Base-by-base conservation (phyloP, 345 rosid species). In the Ailanthus altissimus region DNA sequence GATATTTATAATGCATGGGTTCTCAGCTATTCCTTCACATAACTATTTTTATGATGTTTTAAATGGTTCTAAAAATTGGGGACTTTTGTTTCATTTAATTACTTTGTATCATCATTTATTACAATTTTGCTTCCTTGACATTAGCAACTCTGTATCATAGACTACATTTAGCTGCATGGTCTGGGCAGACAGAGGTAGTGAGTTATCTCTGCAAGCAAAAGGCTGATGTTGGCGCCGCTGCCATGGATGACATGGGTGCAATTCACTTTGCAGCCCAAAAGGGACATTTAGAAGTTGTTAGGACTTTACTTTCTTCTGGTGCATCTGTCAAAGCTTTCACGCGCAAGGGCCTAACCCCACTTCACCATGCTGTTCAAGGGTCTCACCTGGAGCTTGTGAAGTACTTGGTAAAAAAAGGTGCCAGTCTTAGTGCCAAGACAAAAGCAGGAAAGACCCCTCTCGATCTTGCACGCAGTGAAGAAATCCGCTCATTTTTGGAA, bases 171-270 rank as follows among this genome's bases (percentile, higher is more conserved):
- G 99, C 98, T 78, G 97, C 99, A 77, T 94, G 99, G 98, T 85
- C 98, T 53, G 98, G 99, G 15, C 91, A 94, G 59, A 80, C 85
- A 43, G 86, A 88, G 84, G 93, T 89, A 18, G 95, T 89, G 51
- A 86, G 81, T 81, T 91, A 89, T 80, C 90, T 96, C 72, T 94
- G 98, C 91, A 88, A 92, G 82, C 82, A 91, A 54, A 96, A 92
- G 79, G 99, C 99, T 0, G 99, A 96, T 87, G 92, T 86, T 21
- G 94, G 98, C 40, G 98, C 99, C 69, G 94, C 97, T 64, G 98
- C 99, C 38, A 88, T 94, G 84, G 99, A 96, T 77, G 97, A 96
- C 82, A 94, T 94, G 98, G 94, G 97, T 10, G 98, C 98, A 2
- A 85, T 96, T 78, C 98, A 94, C 84, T 96, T 96, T 86, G 99